A percentile compares a stretch with the other conserved stretches of the same genome.
phyloP scores from a whole-genome alignment of 2,329 filamentous ascomycete species.

The Calonectria hawksworthii region DNA sequence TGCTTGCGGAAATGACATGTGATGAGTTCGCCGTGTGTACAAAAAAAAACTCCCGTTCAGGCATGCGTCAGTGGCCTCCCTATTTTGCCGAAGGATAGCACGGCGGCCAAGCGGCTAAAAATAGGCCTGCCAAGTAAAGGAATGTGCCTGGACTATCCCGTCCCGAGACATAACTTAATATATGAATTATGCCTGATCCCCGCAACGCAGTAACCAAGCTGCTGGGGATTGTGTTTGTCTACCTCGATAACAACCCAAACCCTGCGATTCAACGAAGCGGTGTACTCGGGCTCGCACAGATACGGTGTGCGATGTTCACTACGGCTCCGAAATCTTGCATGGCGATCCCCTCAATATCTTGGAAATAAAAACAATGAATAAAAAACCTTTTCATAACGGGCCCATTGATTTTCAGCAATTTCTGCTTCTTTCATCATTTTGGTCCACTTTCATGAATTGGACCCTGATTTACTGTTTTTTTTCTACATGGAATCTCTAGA shows the following conservation, averaged over 20 bases:
- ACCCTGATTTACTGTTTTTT: background rate
- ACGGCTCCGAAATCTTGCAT: background rate
- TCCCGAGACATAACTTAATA: conserved; percentile 12
- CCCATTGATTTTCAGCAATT: background rate
- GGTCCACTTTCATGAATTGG: background rate
- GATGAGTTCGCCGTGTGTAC: background rate
- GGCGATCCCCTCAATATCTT: background rate
- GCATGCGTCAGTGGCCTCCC: background rate
- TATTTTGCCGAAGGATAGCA: conserved; percentile 1
- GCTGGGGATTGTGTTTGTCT: background rate
- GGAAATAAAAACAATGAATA: background rate
- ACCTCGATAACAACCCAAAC: background rate
- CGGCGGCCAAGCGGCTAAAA: background rate
- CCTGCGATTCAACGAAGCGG: background rate
- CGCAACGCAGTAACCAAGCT: background rate
- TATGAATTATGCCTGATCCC: conserved; percentile 4
- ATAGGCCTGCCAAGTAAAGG: conserved; percentile 2
- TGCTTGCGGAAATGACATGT: background rate
- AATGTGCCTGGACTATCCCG: conserved; percentile 11
- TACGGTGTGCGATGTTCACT: background rate
- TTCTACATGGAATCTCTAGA: background rate
- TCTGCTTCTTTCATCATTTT: background rate
- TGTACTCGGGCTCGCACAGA: background rate
- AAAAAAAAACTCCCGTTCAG: background rate
- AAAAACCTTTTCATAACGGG: background rate